These are phyloP conservation scores for Cytospora mali DNA, from an alignment of 2,329 filamentous ascomycete species.

Conservation along the genomic window DNA sequence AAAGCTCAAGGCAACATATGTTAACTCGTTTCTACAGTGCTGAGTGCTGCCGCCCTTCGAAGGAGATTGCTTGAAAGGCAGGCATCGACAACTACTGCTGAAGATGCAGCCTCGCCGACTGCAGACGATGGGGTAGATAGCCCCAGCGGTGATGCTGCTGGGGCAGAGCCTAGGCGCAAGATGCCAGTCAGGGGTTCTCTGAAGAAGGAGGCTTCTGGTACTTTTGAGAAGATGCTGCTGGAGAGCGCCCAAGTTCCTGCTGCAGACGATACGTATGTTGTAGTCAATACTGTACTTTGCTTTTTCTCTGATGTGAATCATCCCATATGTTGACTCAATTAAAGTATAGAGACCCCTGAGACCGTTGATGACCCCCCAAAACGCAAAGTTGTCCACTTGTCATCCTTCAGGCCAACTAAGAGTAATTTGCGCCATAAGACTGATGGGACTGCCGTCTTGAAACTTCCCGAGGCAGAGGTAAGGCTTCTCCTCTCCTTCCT, in stretches of 20 bases:
- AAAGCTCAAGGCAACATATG: not conserved
- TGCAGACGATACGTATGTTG: conserved; percentile 17
- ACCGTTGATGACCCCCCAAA: conserved; percentile 31
- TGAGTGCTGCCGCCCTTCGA: conserved; percentile 50
- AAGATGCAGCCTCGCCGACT: conserved; percentile 9
- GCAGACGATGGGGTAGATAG: not conserved
- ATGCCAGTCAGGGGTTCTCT: not conserved
- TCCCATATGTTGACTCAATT: conserved; percentile 6
- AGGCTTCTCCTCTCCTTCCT: conserved; percentile 4
- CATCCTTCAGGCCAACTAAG: conserved; percentile 50
- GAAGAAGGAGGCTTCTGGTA: conserved; percentile 6
- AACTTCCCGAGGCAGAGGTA: conserved; percentile 54
- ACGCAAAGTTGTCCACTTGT: conserved; percentile 39
- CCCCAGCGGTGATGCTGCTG: not conserved
- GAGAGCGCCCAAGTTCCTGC: conserved; percentile 21
- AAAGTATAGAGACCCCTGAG: conserved; percentile 29
- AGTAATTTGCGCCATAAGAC: conserved; percentile 45
- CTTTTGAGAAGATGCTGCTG: conserved; percentile 21
- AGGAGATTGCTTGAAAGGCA: conserved; percentile 40
- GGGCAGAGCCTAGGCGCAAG: not conserved
- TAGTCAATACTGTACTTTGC: not conserved
- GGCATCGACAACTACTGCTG: conserved; percentile 14
- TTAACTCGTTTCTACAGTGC: conserved; percentile 32
- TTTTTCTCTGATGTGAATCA: too few relatives aligned
- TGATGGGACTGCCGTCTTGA: conserved; percentile 46